These are phyloP conservation scores for Rubroshorea leprosula DNA, from an alignment of 345 rosid genomes.

Conservation along the genomic window DNA sequence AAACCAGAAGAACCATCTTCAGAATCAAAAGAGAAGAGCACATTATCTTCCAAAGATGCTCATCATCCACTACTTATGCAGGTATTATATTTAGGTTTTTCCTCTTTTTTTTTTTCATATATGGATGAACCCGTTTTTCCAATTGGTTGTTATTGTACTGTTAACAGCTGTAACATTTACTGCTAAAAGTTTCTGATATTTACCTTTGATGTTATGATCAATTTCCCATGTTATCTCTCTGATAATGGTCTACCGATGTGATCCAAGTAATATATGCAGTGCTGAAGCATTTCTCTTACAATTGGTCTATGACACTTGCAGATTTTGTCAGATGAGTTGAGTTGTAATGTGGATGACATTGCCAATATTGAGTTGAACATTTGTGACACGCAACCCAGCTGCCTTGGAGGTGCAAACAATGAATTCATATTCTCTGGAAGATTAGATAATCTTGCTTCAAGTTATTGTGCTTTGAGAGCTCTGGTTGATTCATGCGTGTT, in stretches of 20 bases:
- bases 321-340: constrained; percentile 69
- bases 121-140: constrained; percentile 3
- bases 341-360: constrained; percentile 60
- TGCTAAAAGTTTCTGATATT: neutral
- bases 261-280: neutral
- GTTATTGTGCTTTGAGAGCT: constrained; percentile 85
- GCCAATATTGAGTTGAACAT: constrained; percentile 80
- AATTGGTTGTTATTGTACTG: constrained; percentile 7
- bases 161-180: neutral
- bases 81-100: constrained; percentile 29
- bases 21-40: constrained; percentile 48
- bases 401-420: constrained; percentile 89
- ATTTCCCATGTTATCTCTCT: neutral
- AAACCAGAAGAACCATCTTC: constrained; percentile 45
- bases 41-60: constrained; percentile 42
- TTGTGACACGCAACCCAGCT: constrained; percentile 94
- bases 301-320: constrained; percentile 27
- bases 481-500: constrained; percentile 69
- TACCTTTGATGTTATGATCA: neutral
- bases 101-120: neutral
- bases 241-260: neutral
- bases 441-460: constrained; percentile 89
- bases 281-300: neutral
- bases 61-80: constrained; percentile 91
- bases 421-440: constrained; percentile 96